These are phyloP conservation scores for Naematelia encephala DNA, from an alignment of 768 basidiomycete genomes.

Conservation along the genomic window DNA sequence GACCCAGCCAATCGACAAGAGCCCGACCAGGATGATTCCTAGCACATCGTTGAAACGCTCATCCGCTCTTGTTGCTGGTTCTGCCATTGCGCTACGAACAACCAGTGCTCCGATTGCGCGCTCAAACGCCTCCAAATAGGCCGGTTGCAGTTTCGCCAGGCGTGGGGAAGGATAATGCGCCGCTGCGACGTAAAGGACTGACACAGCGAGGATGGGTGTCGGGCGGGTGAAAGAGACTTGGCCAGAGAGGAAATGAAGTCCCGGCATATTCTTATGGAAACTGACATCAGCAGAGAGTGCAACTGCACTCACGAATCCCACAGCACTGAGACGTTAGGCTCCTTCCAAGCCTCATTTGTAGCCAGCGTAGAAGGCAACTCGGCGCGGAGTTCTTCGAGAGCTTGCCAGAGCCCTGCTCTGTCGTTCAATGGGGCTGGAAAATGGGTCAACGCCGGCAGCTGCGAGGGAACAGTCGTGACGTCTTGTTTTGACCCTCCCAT, in stretches of 20 bases:
- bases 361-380: not conserved
- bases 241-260: constrained; percentile 8
- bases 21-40: constrained; percentile 9
- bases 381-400: not conserved
- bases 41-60: constrained; percentile 6
- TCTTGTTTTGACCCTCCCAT: not conserved
- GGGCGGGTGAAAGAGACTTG: constrained; percentile 4
- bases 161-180: constrained; percentile 6
- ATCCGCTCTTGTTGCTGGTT: not conserved
- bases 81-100: not conserved
- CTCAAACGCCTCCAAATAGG: constrained; percentile 2
- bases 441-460: not conserved
- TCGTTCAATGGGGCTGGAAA: not conserved
- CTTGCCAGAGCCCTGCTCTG: not conserved
- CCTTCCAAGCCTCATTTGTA: not conserved
- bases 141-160: not conserved
- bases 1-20: constrained; percentile 7
- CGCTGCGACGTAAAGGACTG: constrained; percentile 8
- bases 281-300: not conserved
- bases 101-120: constrained; percentile 8
- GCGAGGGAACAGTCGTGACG: not conserved
- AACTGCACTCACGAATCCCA: not conserved
- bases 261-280: constrained; percentile 12
- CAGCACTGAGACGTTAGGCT: not conserved
- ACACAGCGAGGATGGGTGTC: constrained; percentile 9